Evolutionary conservation across 73 alveolate genomes (phyloP), one percentile per base, ranked within the genome.

Genomic region (Blepharisma japonicum): DNA sequence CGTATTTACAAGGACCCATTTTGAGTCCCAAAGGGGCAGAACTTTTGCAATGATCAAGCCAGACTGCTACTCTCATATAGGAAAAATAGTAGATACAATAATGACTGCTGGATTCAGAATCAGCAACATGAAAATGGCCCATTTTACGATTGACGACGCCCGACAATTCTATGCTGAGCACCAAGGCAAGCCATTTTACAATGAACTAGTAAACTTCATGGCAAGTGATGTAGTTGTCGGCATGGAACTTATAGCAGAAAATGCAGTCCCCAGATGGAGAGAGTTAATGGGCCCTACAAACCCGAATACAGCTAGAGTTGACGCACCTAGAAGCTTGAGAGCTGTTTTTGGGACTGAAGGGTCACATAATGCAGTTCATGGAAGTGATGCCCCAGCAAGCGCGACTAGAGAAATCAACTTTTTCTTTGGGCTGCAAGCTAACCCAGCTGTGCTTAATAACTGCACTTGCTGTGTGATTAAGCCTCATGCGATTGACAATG

Each of bases 31-130:
- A 55, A 72, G 93, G 55, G 82, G 77, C 46, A 87, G 94, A 45
- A 96, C 99, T 4, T 94, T 94, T 80, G 98, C 95, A 27, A 92
- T 96, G 99, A 92, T 96, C 55, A 96, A 96, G 71, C 99, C 99
- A 47, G 98, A 94, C 83, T 97, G 97, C 45, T 96, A 96, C 81
- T 83, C 87, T 66, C 87, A 94, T 71, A 90, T 96, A 23, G 99
- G 99, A 46, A 92, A 94, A 74, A 90, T 96, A 50, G 87, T 96
- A 9, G 94, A 89, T 50, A 82, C 86, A 71, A 88, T 96, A 56
- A 86, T 88, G 51, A 71, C 87, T 66, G 79, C 82, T 71, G 98
- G 98, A 23, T 92, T 96, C 85, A 89, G 87, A 66, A 94, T 96
- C 68, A 84, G 89, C 71, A 94, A 96, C 78, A 84, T 96, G 74